phyloP scores from a whole-genome alignment of 2,329 filamentous ascomycete species.

The Teratosphaeria epicoccoides region DNA sequence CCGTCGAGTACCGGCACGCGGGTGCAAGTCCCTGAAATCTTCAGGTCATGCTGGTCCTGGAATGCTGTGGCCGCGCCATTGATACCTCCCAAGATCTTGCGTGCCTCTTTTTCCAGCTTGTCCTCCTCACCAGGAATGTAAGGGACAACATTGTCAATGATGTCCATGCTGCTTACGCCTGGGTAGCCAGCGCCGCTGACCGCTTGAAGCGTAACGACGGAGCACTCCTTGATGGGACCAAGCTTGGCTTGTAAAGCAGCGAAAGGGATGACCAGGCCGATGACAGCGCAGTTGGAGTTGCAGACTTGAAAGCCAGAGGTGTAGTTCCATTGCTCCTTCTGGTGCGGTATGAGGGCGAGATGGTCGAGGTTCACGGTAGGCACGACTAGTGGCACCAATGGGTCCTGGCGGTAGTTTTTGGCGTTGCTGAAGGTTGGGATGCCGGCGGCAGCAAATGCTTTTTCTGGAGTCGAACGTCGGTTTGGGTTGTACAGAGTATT shows the following conservation, averaged over 20 bases:
- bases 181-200: slow-evolving; percentile 88
- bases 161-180: slow-evolving; percentile 85
- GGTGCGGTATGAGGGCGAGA: slow-evolving; percentile 79
- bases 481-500: not conserved
- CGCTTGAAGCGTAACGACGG: slow-evolving; percentile 90
- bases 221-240: slow-evolving; percentile 63
- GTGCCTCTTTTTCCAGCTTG: slow-evolving; percentile 88
- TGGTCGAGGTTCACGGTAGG: slow-evolving; percentile 89
- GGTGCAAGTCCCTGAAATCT: slow-evolving; percentile 80
- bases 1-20: slow-evolving; percentile 91
- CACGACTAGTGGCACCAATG: slow-evolving; percentile 82
- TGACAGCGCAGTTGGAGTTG: slow-evolving; percentile 97
- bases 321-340: slow-evolving; percentile 61
- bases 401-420: slow-evolving; percentile 90
- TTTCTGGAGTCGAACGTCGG: slow-evolving; percentile 46
- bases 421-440: slow-evolving; percentile 94
- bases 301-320: slow-evolving; percentile 87
- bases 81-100: slow-evolving; percentile 79
- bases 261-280: slow-evolving; percentile 89
- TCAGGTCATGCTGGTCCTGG: slow-evolving; percentile 60
- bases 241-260: slow-evolving; percentile 80
- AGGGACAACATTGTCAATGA: slow-evolving; percentile 91
- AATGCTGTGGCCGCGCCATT: slow-evolving; percentile 64
- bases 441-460: slow-evolving; percentile 79
- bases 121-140: slow-evolving; percentile 91